Conservation (phyloP, 2,329 filamentous ascomycete genomes). For the Acarospora socialis region DNA sequence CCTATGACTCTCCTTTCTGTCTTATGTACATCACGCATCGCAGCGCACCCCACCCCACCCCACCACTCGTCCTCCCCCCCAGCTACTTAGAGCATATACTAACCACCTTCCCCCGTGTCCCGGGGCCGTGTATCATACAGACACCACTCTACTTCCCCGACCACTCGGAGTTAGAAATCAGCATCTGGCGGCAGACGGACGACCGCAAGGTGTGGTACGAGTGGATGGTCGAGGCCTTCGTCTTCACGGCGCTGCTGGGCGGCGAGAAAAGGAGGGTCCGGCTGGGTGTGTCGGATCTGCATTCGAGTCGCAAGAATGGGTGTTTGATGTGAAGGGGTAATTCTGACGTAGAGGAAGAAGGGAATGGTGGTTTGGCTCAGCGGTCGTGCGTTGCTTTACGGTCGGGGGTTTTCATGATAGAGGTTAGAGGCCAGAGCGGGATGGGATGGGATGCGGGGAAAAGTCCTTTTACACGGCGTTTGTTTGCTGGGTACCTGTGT, state of each 20-base stretch:
- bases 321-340: slow-evolving; percentile 50
- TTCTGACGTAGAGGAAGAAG: no score
- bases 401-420: no score
- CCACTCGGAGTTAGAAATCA: slow-evolving; percentile 71
- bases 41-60: no score
- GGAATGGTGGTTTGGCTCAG: no score
- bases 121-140: no score
- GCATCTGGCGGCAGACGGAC: slow-evolving; percentile 93
- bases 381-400: no score
- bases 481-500: no score
- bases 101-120: slow-evolving; percentile 12
- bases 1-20: not conserved
- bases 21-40: no score
- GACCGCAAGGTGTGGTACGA: slow-evolving; percentile 97
- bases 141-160: slow-evolving; percentile 74
- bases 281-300: slow-evolving; percentile 50
- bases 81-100: slow-evolving; percentile 5
- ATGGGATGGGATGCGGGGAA: no score
- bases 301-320: slow-evolving; percentile 54
- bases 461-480: no score
- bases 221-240: slow-evolving; percentile 83
- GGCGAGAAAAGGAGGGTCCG: slow-evolving; percentile 48
- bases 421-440: no score
- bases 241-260: slow-evolving; percentile 31
- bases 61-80: no score